Conservation (phyloP, 139 green algal species). For the Pleodorina starrii region DNA sequence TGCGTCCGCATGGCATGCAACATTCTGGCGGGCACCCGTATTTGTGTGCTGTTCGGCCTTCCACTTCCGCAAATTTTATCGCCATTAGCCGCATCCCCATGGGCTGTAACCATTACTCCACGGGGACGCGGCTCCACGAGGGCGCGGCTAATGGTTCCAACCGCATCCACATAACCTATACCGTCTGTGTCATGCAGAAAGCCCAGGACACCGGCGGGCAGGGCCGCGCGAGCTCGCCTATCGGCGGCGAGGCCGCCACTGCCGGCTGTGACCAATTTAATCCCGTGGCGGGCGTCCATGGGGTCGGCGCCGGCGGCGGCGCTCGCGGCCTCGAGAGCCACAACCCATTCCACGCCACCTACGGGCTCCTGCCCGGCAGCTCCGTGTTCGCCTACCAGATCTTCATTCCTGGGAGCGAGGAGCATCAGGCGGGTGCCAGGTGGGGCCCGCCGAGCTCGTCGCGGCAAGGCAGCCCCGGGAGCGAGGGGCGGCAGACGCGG, state of each 20-base stretch:
- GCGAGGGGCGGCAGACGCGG: neutral
- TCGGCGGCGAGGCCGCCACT: no score
- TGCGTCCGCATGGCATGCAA: no score
- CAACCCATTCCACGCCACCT: constrained; percentile 38
- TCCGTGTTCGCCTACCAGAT: constrained; percentile 33
- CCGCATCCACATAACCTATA: no score
- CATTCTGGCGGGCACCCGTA: no score
- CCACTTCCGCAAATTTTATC: no score
- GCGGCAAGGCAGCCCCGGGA: neutral
- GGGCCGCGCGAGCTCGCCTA: neutral
- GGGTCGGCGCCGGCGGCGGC: no score
- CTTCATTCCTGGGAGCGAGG: constrained; percentile 25
- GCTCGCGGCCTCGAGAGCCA: neutral
- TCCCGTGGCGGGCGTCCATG: neutral
- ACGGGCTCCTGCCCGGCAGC: constrained; percentile 37
- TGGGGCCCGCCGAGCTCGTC: neutral
- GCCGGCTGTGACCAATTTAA: neutral
- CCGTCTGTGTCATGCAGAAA: no score
- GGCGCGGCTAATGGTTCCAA: no score
- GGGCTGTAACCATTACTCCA: no score
- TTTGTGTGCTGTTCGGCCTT: no score
- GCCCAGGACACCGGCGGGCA: neutral
- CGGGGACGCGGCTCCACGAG: no score
- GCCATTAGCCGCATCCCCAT: no score
- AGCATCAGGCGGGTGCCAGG: constrained; percentile 23